phyloP scores from a whole-genome alignment of 176 grass and related monocot species.

The Oryza rufipogon region DNA sequence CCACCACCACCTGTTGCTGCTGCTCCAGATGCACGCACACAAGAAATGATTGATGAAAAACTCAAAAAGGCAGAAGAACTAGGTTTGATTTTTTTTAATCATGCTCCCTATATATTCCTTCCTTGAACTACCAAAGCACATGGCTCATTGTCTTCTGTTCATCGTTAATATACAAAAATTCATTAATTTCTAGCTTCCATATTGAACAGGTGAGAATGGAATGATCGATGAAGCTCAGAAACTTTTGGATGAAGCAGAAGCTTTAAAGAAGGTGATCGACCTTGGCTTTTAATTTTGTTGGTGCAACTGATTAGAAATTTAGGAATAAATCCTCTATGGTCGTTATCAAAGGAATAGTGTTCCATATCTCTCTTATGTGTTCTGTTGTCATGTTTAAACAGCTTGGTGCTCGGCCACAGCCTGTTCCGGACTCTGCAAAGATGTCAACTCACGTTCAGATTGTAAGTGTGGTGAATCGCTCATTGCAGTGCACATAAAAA shows the following conservation, averaged over 20 bases:
- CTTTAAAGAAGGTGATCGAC: slow-evolving; percentile 74
- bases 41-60: slow-evolving; percentile 98
- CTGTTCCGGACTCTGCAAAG: slow-evolving; percentile 70
- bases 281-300: slow-evolving; percentile 32
- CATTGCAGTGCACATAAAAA: background rate
- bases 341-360: background rate
- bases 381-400: slow-evolving; percentile 40
- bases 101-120: slow-evolving; percentile 16
- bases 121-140: slow-evolving; percentile 23
- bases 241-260: slow-evolving; percentile 93
- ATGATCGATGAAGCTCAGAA: slow-evolving; percentile 98
- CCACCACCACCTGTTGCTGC: slow-evolving; percentile 43
- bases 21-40: slow-evolving; percentile 71
- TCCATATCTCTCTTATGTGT: slow-evolving; percentile 27
- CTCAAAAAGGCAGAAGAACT: slow-evolving; percentile 94
- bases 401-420: slow-evolving; percentile 64
- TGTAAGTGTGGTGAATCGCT: slow-evolving; percentile 62
- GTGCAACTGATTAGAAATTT: slow-evolving; percentile 28
- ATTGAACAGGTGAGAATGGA: slow-evolving; percentile 70
- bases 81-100: slow-evolving; percentile 52
- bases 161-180: background rate
- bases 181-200: slow-evolving; percentile 39
- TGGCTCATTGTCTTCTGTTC: background rate
- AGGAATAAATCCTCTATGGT: slow-evolving; percentile 24
- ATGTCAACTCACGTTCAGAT: slow-evolving; percentile 78